Evolutionary conservation across 2,329 filamentous ascomycete genomes (phyloP).

Genomic region (Calonectria pauciramosa): DNA sequence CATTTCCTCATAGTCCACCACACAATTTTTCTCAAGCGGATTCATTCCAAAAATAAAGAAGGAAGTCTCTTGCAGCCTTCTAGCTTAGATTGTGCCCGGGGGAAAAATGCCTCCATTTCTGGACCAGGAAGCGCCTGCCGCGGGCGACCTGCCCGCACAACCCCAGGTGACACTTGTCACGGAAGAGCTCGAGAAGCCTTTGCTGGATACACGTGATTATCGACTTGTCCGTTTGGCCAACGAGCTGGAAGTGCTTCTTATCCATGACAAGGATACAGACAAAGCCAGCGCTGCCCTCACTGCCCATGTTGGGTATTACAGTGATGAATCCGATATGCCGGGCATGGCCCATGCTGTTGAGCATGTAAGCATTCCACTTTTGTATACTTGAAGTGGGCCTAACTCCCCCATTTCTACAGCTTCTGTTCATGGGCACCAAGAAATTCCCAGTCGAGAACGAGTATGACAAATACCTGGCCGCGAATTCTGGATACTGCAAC

Average conservation of each 20-base stretch:
- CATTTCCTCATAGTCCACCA: background rate
- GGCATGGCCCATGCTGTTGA: slow-evolving; percentile 97
- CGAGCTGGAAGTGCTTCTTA: slow-evolving; percentile 90
- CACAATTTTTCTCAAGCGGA: background rate
- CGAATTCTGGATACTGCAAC: slow-evolving; percentile 92
- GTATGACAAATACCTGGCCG: slow-evolving; percentile 92
- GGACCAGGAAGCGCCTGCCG: slow-evolving; percentile 31
- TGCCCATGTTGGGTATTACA: slow-evolving; percentile 96
- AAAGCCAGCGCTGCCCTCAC: slow-evolving; percentile 96
- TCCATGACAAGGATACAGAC: slow-evolving; percentile 95
- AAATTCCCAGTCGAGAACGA: slow-evolving; percentile 98
- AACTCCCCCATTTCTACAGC: slow-evolving; percentile 50
- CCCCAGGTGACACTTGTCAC: slow-evolving; percentile 62
- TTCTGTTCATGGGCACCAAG: slow-evolving; percentile 98
- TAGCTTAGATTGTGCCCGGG: background rate
- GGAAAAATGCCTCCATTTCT: background rate
- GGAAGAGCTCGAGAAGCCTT: slow-evolving; percentile 84
- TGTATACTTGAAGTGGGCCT: background rate
- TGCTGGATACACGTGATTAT: slow-evolving; percentile 88
- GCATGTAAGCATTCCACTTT: slow-evolving; percentile 68
- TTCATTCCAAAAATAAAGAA: background rate
- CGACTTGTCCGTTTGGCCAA: slow-evolving; percentile 89
- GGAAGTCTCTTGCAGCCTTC: background rate
- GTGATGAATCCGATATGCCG: slow-evolving; percentile 89
- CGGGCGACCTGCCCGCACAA: slow-evolving; percentile 41